Base-by-base conservation (phyloP, 495 filamentous ascomycete genomes). In the Trichocladium uniseriatum region DNA sequence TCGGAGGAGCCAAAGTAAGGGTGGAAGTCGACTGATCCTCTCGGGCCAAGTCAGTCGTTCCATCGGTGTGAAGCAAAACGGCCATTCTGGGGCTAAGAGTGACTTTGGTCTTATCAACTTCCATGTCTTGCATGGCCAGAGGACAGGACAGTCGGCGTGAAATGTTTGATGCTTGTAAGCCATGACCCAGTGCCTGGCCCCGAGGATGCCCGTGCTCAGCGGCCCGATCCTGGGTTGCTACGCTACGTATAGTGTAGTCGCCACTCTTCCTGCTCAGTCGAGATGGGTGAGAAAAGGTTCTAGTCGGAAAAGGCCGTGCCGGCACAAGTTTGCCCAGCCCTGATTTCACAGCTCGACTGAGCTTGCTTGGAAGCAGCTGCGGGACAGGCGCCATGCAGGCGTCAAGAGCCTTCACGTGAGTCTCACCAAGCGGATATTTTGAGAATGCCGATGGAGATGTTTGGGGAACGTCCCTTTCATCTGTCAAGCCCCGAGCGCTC, bases 311-410 rank as follows among this genome's bases (percentile, higher is more conserved):
- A 3, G 31, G 9, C 2, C 55, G 49, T 37, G 47, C 37, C 15
- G 48, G 48, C n/a, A 68, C 52, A 14, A 70, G 56, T 28, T 55
- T 67, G 35, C 50, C 59, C 31, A 67, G 38, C 9, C 66, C 43
- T 14, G 42, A 63, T 51, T 65, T 65, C 18, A 71, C 45, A 22
- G 54, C 63, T 40, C 53, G 64, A 3, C 65, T 51, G 9, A 71
- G 39, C 22, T 61, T 61, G 19, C 58, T 48, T 11, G 65, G 55
- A 21, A 71, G 55, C 1, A 43, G 57, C 10, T 48, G 48, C 14
- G 45, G 28, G 37, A 21, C 51, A 19, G 24, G 14, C 22, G 46
- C 31, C 14, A 15, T 41, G 27, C 28, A n/a, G n/a, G n/a, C n/a
- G n/a, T n/a, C n/a, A n/a, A n/a, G n/a, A n/a, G n/a, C n/a, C n/a